phyloP scores from a whole-genome alignment of 2,329 filamentous ascomycete genomes.

The Beauveria asiatica region DNA sequence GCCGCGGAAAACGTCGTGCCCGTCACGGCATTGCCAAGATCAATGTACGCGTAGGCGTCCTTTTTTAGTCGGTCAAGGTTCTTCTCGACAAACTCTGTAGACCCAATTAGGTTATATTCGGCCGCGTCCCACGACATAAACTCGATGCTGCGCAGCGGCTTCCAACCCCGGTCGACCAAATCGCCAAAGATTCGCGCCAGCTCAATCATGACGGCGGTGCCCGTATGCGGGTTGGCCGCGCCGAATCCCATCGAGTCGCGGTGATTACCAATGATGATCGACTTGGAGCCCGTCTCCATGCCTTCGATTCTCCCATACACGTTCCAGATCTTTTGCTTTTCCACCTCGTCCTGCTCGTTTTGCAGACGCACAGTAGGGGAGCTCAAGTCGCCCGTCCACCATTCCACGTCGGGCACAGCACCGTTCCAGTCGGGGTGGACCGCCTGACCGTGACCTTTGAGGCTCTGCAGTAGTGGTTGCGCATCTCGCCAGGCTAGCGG shows the following conservation, averaged over 20 bases:
- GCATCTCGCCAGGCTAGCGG: slow-evolving; percentile 88
- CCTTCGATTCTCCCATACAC: slow-evolving; percentile 77
- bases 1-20: slow-evolving; percentile 68
- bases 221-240: slow-evolving; percentile 75
- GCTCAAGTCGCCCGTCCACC: slow-evolving; percentile 72
- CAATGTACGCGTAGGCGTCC: slow-evolving; percentile 79
- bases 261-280: slow-evolving; percentile 85
- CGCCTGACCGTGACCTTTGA: slow-evolving; percentile 65
- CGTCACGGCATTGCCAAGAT: slow-evolving; percentile 75
- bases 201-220: slow-evolving; percentile 87
- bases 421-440: slow-evolving; percentile 67
- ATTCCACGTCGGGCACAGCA: slow-evolving; percentile 68
- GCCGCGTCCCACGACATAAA: slow-evolving; percentile 95
- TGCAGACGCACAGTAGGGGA: slow-evolving; percentile 73
- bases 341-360: slow-evolving; percentile 79
- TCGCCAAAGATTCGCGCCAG: slow-evolving; percentile 77
- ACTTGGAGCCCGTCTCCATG: slow-evolving; percentile 74
- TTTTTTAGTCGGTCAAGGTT: slow-evolving; percentile 63
- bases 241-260: slow-evolving; percentile 91
- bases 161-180: slow-evolving; percentile 70
- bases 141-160: slow-evolving; percentile 85
- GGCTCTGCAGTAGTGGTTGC: slow-evolving; percentile 63
- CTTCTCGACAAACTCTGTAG: slow-evolving; percentile 89
- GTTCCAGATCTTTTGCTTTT: slow-evolving; percentile 84
- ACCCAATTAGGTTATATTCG: slow-evolving; percentile 89